Evolutionary conservation across 345 rosid species (phyloP), one percentile per base, ranked within the genome.

Genomic region (Populus euphratica): DNA sequence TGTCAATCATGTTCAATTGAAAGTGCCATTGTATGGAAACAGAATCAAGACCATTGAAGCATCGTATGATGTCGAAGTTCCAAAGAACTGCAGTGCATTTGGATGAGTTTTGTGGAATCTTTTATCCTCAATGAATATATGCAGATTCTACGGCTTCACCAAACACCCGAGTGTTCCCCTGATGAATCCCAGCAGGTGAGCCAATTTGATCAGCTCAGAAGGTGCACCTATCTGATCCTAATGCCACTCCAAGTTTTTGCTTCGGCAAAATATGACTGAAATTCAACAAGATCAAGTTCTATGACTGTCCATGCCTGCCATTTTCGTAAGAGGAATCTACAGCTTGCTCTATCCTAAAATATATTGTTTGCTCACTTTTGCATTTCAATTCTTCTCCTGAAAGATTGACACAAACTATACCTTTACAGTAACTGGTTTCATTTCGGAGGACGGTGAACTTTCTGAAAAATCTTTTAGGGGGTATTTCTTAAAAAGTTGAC

Each of bases 121-220:
- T 66, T 90, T 85, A 8, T 90, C 95, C 83, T 88, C 89, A 74
- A 52, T 65, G 25, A 77, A 87, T 6, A 89, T 76, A 69, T 83
- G 88, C 82, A 90, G 77, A 75, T 90, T 91, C 73, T 87, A 84
- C 23, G 89, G 85, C 77, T 86, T 86, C 91, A 87, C 80, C 21
- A 91, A 76, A 78, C 82, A 91, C 65, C 74, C 76, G 54, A 91
- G 69, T 6, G 90, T 92, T 21, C 77, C 86, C 71, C 83, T 89
- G 62, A 86, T 77, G 56, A 89, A 88, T 29, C 86, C 87, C 61
- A 91, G 43, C 72, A 90, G 47, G 80, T 80, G 87, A 41, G 85
- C 94, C 87, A 88, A 69, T 84, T 84, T 90, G 67, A 93, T 83
- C 39, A 91, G 84, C 85, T 86, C 91, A 1, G 91, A 62, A 0